These are phyloP conservation scores for Aspergillus sclerotiicarbonarius DNA, from an alignment of 495 filamentous ascomycete genomes.

Conservation along the genomic window DNA sequence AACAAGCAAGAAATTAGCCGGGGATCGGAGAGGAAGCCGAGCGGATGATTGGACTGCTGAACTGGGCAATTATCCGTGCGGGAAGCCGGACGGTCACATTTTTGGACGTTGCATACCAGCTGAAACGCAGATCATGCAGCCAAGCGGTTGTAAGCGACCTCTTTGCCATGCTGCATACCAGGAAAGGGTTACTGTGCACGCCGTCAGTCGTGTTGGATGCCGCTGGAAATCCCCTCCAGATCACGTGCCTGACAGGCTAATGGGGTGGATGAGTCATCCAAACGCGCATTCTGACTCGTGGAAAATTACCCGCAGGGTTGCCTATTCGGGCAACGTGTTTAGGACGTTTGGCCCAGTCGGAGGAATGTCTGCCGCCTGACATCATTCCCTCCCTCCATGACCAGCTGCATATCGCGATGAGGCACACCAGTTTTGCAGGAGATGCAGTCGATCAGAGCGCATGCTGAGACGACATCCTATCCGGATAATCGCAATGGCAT, in stretches of 20 bases:
- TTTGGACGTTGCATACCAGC: background rate
- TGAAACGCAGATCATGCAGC: background rate
- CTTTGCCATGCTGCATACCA: background rate
- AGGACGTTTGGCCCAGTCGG: slow-evolving; percentile 4
- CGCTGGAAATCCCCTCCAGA: background rate
- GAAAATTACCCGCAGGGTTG: slow-evolving; percentile 4
- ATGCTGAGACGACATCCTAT: no score
- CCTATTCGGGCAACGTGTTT: slow-evolving; percentile 8
- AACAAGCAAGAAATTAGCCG: no score
- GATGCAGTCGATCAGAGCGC: background rate
- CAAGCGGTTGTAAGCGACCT: background rate
- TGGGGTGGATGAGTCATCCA: background rate
- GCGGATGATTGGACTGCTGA: slow-evolving; percentile 1
- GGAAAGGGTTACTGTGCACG: no score
- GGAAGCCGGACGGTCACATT: background rate
- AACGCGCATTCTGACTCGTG: background rate
- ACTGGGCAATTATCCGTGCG: slow-evolving; percentile 13
- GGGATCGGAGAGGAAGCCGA: slow-evolving; percentile 5
- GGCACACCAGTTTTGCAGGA: background rate
- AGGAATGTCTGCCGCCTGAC: slow-evolving; percentile 11
- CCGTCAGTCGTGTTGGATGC: no score
- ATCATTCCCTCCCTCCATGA: background rate
- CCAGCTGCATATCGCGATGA: background rate
- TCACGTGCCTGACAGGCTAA: background rate
- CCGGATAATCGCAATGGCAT: no score